Base-by-base conservation (phyloP, 169 alveolate species). In the Plasmodium adleri region DNA sequence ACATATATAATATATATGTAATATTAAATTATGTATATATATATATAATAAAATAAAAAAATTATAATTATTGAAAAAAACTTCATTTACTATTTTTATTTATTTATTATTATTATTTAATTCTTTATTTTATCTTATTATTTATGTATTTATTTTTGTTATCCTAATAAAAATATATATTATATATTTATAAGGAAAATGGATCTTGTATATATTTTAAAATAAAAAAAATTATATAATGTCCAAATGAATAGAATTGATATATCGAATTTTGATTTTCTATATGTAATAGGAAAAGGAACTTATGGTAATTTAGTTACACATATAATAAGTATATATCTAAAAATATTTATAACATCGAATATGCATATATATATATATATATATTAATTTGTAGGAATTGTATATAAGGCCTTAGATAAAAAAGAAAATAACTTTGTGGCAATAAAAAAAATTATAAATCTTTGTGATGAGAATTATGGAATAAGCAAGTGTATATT, bases 241-340 rank as follows among this genome's bases (percentile, higher is more conserved):
- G 43, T 13, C 45, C 63, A 20, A 78, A 78, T 78, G 90, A 50
- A 28, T 58, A 56, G 80, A 22, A 52, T 32, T 28, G 72, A 71
- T 50, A 85, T 85, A 43, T 70, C 85, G 26, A 64, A 59, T 52
- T 85, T 85, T 85, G 87, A 70, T 45, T 85, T 85, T 50, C 22
- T 85, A 62, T 43, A 70, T 71, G 56, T 85, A 17, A 85, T 85
- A 68, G 91, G 91, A 64, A 85, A 85, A 66, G 91, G 91, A 7
- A 85, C 91, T n/a, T 85, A 85, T 24, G 90, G 90, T 80, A 22
- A 80, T 63, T 63, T 47, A 28, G n/a, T 20, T 17, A 58, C n/a
- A 39, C 71, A 22, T 58, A 2, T 15, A 15, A 5, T 24, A 47
- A 22, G 45, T 32, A 32, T 32, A 32, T 32, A 32, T 8, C 45